These are phyloP conservation scores for Rhodotorula babjevae DNA, from an alignment of 768 basidiomycete genomes.

Conservation along the genomic window DNA sequence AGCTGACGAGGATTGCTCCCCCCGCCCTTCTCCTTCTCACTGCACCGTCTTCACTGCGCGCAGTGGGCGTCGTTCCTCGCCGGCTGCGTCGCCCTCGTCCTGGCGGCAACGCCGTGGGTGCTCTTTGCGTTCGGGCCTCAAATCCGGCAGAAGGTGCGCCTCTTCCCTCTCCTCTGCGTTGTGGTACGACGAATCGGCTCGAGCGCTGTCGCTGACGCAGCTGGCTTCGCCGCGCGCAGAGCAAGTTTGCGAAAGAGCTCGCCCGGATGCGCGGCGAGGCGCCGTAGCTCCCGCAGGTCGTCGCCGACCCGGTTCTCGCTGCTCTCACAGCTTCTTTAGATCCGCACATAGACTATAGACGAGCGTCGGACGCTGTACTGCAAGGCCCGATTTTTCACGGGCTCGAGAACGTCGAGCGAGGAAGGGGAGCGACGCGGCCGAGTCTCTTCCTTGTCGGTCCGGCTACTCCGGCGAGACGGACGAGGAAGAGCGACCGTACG, in stretches of 20 bases:
- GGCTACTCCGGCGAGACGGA: too few species aligned
- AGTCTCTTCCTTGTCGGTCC: too few species aligned
- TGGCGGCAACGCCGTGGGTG: slow-evolving; percentile 8
- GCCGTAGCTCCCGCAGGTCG: background rate
- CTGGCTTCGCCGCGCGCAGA: background rate
- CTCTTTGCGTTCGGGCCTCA: slow-evolving; percentile 28
- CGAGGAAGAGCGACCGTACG: too few species aligned
- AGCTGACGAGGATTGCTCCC: too few species aligned
- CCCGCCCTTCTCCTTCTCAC: too few species aligned
- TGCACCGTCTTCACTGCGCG: background rate
- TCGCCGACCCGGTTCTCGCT: background rate
- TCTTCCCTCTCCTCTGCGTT: too few species aligned
- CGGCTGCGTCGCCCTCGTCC: slow-evolving; percentile 1
- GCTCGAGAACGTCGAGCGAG: too few species aligned
- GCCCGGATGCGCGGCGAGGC: slow-evolving; percentile 14
- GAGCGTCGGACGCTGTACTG: too few species aligned
- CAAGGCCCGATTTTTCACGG: too few species aligned
- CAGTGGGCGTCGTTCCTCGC: slow-evolving; percentile 44
- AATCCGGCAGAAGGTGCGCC: slow-evolving; percentile 45
- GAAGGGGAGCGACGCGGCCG: too few species aligned
- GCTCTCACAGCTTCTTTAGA: too few species aligned
- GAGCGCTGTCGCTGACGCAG: background rate
- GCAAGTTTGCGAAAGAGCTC: slow-evolving; percentile 35
- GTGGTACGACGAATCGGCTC: too few species aligned
- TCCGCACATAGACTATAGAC: background rate